Evolutionary conservation across 345 rosid genomes (phyloP).

Genomic region (Camelina hispida): DNA sequence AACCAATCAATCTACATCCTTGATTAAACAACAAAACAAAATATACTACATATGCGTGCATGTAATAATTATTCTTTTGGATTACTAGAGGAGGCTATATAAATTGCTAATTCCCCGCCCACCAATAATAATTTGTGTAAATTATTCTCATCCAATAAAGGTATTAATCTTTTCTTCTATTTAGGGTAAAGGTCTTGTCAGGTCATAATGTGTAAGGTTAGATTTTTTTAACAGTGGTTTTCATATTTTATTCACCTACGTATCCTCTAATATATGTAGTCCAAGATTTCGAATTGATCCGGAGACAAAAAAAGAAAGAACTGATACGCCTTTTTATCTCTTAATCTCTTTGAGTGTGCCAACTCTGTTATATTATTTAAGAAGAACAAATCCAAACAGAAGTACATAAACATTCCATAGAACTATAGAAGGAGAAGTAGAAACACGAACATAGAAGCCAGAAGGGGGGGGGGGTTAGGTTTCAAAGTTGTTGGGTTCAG

Average conservation of each 20-base stretch:
- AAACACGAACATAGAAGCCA: no score
- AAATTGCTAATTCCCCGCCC: not conserved
- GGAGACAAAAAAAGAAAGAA: not conserved
- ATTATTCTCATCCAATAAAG: not conserved
- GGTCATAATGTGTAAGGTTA: not conserved
- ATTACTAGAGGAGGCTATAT: not conserved
- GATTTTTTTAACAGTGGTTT: conserved; percentile 4
- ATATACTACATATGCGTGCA: not conserved
- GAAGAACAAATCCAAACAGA: no score
- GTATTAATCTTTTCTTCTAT: not conserved
- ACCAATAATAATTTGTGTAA: not conserved
- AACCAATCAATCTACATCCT: conserved; percentile 22
- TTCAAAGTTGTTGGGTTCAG: not conserved
- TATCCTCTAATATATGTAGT: not conserved
- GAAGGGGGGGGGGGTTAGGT: not conserved
- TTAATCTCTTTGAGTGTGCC: not conserved
- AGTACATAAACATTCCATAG: no score
- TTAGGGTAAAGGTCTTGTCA: not conserved
- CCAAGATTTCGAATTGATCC: conserved; percentile 18
- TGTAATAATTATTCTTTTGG: not conserved
- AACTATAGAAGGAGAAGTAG: no score
- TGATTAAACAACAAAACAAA: no score
- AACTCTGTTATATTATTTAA: not conserved
- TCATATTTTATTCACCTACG: conserved; percentile 1
- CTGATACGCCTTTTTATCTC: not conserved